Base-by-base conservation (phyloP, 805 yeast genomes). In the Naumovozyma dairenensis region DNA sequence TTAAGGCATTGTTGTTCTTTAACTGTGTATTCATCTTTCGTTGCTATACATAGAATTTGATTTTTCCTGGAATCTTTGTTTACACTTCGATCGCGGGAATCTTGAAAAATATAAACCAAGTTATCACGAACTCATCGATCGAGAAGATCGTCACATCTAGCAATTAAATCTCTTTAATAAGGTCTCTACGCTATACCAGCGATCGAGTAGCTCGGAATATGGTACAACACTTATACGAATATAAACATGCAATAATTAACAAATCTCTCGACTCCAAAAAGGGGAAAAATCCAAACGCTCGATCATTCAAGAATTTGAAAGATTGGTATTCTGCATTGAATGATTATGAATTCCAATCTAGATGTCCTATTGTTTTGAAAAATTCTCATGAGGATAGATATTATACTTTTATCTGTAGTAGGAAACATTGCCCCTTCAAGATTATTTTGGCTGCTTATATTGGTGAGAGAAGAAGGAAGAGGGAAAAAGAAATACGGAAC, bases 341-440 rank as follows among this genome's bases (percentile, higher is more conserved):
- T 32, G 60, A 57, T 29, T 57, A 57, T 29, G 62, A 57, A 37
- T 55, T 49, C 32, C 58, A 57, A 34, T 53, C 60, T 4, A 32
- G 60, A n/a, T 54, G 59, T 28, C 62, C 62, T 2, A 52, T 55
- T 18, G 55, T 57, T 19, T 38, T 57, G 43, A 57, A 57, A 38
- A 57, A 57, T 37, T 55, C 60, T 8, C 62, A 57, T 33, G 45
- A 51, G 28, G 53, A 54, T 35, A 57, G 51, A 32, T 60, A 57
- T 42, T 57, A 53, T 41, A 57, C 62, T 29, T 57, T 53, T 42
- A 59, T 60, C 25, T 57, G 62, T 35, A 59, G 54, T 40, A 34
- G 53, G 31, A 55, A 55, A 35, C 43, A 45, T 34, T 57, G 62
- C 34, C 53, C 57, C 9, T 57, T 57, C 33, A 55, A 52, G 32